A percentile compares a stretch with the other conserved stretches of the same genome.
phyloP scores from a whole-genome alignment of 2,329 filamentous ascomycete species.

The Phoma sp. region DNA sequence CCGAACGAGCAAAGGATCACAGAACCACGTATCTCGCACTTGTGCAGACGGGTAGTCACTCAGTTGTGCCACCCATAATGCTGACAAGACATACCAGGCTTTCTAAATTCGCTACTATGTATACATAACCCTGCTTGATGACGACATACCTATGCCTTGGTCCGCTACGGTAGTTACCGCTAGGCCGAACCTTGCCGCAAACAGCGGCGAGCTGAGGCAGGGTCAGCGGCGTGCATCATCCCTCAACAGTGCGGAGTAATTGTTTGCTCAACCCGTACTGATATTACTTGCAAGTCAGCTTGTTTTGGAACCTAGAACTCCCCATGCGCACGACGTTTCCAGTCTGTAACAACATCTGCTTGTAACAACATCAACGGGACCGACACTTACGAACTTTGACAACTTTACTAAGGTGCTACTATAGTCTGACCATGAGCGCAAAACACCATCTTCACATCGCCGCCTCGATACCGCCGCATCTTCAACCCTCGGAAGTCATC shows the following conservation, averaged over 20 bases:
- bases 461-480: slow-evolving; percentile 37
- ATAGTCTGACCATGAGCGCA: slow-evolving; percentile 27
- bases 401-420: neutral
- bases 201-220: slow-evolving; percentile 8
- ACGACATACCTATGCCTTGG: neutral
- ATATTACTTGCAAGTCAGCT: neutral
- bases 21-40: too few species aligned
- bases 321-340: too few species aligned
- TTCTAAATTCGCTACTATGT: too few species aligned
- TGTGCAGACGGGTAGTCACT: too few species aligned
- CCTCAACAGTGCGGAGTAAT: neutral
- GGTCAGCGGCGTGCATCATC: slow-evolving; percentile 7
- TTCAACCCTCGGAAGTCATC: slow-evolving; percentile 35
- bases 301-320: too few species aligned
- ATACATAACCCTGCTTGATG: neutral
- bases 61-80: too few species aligned
- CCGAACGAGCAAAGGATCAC: too few species aligned
- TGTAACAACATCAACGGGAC: too few species aligned
- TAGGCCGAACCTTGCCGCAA: slow-evolving; percentile 3
- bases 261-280: neutral
- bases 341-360: too few species aligned
- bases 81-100: too few species aligned
- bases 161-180: neutral
- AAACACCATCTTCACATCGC: slow-evolving; percentile 44
- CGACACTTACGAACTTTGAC: too few species aligned